Evolutionary conservation across 2,329 filamentous ascomycete species (phyloP).

Genomic region (Colletotrichum tofieldiae): DNA sequence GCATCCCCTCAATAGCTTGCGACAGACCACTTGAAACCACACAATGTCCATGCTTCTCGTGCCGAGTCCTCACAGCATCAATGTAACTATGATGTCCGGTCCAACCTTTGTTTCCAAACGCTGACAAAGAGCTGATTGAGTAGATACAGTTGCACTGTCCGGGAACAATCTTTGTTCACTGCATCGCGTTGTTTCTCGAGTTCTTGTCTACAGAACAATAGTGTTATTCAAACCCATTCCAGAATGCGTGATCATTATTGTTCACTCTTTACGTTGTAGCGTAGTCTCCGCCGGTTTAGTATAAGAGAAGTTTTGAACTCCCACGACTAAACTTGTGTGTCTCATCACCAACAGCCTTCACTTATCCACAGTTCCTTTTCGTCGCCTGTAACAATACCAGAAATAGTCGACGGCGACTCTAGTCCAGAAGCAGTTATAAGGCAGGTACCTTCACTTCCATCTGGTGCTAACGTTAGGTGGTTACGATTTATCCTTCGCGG

Average conservation of each 20-base stretch:
- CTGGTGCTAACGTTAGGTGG: not conserved
- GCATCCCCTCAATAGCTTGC: not conserved
- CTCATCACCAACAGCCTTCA: not conserved
- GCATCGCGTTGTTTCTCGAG: not conserved
- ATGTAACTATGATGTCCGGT: not conserved
- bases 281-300: not conserved
- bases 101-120: too few relatives aligned
- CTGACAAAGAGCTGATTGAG: too few relatives aligned
- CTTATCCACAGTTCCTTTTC: not conserved
- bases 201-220: not conserved
- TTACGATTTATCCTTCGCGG: not conserved
- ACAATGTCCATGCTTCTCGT: too few relatives aligned
- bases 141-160: not conserved
- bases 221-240: not conserved
- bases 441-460: not conserved
- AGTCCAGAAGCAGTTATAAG: not conserved
- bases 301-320: not conserved
- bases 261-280: not conserved
- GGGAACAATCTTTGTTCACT: not conserved
- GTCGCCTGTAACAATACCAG: not conserved
- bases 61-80: not conserved
- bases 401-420: not conserved
- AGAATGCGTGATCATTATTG: not conserved
- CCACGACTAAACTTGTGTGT: too few relatives aligned
- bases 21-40: not conserved